These are phyloP conservation scores for Eutrema salsugineum DNA, from an alignment of 441 rosid genomes.

Conservation along the genomic window DNA sequence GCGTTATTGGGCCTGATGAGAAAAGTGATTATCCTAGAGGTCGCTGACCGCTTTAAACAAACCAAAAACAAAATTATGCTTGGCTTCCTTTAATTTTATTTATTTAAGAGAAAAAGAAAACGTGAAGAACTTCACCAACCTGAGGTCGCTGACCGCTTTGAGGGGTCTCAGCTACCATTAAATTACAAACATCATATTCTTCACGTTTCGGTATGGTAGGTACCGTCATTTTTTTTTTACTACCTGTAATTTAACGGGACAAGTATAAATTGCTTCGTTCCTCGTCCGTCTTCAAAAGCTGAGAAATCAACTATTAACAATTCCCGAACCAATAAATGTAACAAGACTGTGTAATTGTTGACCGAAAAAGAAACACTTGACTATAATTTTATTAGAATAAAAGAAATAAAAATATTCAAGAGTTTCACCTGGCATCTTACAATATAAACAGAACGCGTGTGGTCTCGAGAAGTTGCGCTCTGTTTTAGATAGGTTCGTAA, in stretches of 20 bases:
- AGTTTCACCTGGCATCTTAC: background rate
- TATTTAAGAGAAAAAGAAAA: background rate
- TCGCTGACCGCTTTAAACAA: no score
- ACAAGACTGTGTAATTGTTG: background rate
- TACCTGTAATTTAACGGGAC: background rate
- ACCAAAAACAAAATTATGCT: background rate
- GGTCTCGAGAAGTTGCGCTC: background rate
- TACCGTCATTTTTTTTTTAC: background rate
- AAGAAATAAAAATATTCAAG: background rate
- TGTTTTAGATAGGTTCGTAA: background rate
- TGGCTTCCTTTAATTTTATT: background rate
- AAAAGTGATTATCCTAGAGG: no score
- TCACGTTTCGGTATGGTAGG: constrained; percentile 29
- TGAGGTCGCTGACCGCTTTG: constrained; percentile 1
- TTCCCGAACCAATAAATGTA: background rate
- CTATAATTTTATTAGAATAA: background rate
- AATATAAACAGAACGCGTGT: constrained; percentile 12
- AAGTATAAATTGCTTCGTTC: background rate
- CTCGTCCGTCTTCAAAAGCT: background rate
- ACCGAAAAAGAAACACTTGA: no score
- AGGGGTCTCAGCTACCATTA: constrained; percentile 19
- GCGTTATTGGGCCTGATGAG: constrained; percentile 5
- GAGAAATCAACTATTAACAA: background rate
- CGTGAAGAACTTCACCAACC: constrained; percentile 30
- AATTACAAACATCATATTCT: constrained; percentile 19